Evolutionary conservation across 257 asterid genomes (phyloP), one percentile per base, ranked within the genome.

Genomic region (Fraxinus pennsylvanica): DNA sequence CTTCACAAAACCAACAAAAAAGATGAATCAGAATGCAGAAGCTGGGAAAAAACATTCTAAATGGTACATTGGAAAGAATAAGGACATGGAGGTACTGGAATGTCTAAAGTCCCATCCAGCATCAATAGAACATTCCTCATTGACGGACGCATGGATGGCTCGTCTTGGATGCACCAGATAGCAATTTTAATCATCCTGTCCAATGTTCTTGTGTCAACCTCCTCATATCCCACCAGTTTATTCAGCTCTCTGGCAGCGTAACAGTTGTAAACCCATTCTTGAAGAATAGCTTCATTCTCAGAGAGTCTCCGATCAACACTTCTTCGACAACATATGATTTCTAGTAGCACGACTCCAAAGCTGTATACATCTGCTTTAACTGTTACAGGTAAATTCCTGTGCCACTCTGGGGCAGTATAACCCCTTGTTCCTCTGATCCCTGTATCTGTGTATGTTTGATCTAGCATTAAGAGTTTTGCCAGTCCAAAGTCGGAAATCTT

Each of bases 371-470:
- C 50, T 41, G 50, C 50, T 41, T 41, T 41, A 41, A 41, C 88
- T 0, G 92, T 86, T 14, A 90, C 81, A 0, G 90, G 82, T 78
- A 76, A 80, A 4, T 77, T 86, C 25, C 43, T 77, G 71, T 83
- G 81, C 91, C 92, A 90, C 69, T 88, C 91, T 2, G 94, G 94
- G 10, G 92, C 92, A 0, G 79, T 89, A 25, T 85, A 88, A 0
- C 89, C 92, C 50, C 25, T 87, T 0, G 90, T 88, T 1, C 92
- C 95, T 83, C 95, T 81, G 6, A 84, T 76, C 22, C 81, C 84
- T 0, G 90, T 90, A 8, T 66, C 50, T 17, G 91, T 90, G 22
- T 81, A 83, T 0, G 87, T 83, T 77, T 89, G 92, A 5, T 86
- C 92, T 15, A 82, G 81, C 35, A 82, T 89, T 6, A 87, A 45